Evolutionary conservation across 805 yeast species (phyloP), one percentile per base, ranked within the genome.

Genomic region (Myxozyma vanderwaltii): DNA sequence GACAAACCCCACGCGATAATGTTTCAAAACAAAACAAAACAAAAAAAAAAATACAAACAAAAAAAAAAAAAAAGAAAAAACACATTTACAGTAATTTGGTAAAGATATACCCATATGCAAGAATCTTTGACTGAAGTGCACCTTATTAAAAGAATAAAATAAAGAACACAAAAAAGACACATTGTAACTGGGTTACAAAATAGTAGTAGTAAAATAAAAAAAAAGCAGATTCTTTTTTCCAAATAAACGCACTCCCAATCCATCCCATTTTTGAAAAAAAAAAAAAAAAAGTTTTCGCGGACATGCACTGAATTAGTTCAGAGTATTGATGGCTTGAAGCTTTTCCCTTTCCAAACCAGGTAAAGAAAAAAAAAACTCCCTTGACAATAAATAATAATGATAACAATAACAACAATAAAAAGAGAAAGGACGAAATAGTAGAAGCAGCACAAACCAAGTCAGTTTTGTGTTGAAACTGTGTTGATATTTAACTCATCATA

Each of bases 401-500:
- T 19, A n/a, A 27, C 35, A 56, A 29, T 36, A 40, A 41, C 35
- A 27, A 41, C 4, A 10, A 10, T 29, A 29, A 6, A n/a, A n/a
- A n/a, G n/a, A n/a, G n/a, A n/a, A n/a, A n/a, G n/a, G n/a, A n/a
- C n/a, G n/a, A n/a, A n/a, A n/a, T n/a, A n/a, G n/a, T n/a, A n/a
- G n/a, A n/a, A n/a, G n/a, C n/a, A n/a, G n/a, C n/a, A n/a, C n/a
- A n/a, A n/a, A n/a, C n/a, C n/a, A n/a, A n/a, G n/a, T n/a, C n/a
- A n/a, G n/a, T n/a, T n/a, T n/a, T n/a, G n/a, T n/a, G n/a, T n/a
- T n/a, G n/a, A n/a, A n/a, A n/a, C n/a, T n/a, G n/a, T n/a, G n/a
- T n/a, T n/a, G n/a, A 33, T 19, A 17, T 40, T 48, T 35, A 59
- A 38, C 54, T 58, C 59, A 54, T 47, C 60, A 60, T 59, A 21